Conservation (phyloP, 1,284 basidiomycete genomes). For the Melanopsichium pennsylvanicum region DNA sequence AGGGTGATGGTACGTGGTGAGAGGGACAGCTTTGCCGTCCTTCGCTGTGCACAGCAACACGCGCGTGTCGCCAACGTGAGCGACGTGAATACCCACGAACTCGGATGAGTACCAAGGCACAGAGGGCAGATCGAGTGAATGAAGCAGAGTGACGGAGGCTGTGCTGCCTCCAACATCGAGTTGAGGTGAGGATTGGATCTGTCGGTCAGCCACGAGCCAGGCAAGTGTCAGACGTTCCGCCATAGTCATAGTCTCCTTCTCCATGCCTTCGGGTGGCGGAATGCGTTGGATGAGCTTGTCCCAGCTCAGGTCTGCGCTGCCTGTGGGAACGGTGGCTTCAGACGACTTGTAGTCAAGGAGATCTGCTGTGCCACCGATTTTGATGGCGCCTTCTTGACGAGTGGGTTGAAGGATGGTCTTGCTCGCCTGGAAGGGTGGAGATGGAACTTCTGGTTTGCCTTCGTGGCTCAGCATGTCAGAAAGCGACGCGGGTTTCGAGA, state of each 20-base stretch:
- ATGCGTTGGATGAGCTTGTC: constrained; percentile 38
- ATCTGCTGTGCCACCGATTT: constrained; percentile 24
- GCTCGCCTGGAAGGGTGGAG: constrained; percentile 1
- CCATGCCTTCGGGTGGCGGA: constrained; percentile 44
- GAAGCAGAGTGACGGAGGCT: constrained; percentile 85
- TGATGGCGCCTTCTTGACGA: constrained; percentile 23
- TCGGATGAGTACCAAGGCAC: constrained; percentile 65
- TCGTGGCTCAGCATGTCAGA: constrained; percentile 30
- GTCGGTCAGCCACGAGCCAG: constrained; percentile 60
- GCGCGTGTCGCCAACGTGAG: constrained; percentile 85
- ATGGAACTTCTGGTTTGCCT: constrained; percentile 3
- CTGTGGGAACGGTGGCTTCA: background rate
- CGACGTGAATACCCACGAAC: constrained; percentile 73
- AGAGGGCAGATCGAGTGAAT: constrained; percentile 79
- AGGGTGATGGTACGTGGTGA: constrained; percentile 79
- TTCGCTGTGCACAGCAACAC: constrained; percentile 80
- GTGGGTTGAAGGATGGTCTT: constrained; percentile 29
- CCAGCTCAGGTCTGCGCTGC: constrained; percentile 16
- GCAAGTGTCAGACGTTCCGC: constrained; percentile 62
- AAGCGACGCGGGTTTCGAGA: constrained; percentile 26
- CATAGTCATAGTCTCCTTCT: constrained; percentile 50
- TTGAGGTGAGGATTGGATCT: constrained; percentile 50
- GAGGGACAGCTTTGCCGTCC: constrained; percentile 76
- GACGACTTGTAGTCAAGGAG: background rate
- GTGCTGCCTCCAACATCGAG: constrained; percentile 76